A percentile compares a stretch with the other conserved stretches of the same genome.
Evolutionary conservation across 2,329 filamentous ascomycete species (phyloP).

Genomic region (Escovopsis weberi): DNA sequence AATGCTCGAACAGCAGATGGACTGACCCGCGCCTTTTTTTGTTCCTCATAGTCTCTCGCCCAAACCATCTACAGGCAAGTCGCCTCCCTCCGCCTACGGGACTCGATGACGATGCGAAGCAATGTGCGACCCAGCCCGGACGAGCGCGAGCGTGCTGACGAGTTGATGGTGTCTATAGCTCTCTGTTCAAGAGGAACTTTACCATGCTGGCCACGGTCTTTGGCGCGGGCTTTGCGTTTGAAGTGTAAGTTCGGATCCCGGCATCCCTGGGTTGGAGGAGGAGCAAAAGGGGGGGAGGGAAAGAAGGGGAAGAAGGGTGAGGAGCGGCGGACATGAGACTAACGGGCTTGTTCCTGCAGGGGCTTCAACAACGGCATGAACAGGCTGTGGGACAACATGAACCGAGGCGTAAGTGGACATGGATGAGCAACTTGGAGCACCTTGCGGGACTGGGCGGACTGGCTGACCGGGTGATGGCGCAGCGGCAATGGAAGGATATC

Average conservation of each 20-base stretch:
- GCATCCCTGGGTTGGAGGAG: too few relatives aligned
- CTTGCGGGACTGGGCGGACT: not conserved
- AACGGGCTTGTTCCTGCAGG: constrained; percentile 34
- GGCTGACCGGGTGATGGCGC: constrained; percentile 13
- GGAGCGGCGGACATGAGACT: constrained; percentile 11
- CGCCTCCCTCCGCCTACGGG: not conserved
- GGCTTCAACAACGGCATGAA: constrained; percentile 71
- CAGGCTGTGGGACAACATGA: constrained; percentile 78
- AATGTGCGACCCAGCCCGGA: not conserved
- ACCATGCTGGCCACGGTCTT: constrained; percentile 83
- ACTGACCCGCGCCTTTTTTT: constrained; percentile 21
- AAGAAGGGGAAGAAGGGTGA: not conserved
- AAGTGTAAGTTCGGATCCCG: constrained; percentile 53
- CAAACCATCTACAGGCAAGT: constrained; percentile 28
- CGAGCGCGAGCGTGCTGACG: constrained; percentile 13
- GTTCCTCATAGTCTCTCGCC: constrained; percentile 18
- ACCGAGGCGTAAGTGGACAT: constrained; percentile 64
- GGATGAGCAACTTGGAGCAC: not conserved
- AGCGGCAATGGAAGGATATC: constrained; percentile 99
- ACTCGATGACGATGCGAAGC: constrained; percentile 4
- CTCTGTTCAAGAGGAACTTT: constrained; percentile 74
- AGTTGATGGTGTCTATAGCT: constrained; percentile 34
- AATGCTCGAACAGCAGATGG: constrained; percentile 2
- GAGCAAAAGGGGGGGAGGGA: constrained; percentile 3
- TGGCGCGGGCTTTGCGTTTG: constrained; percentile 72